Base-by-base conservation (phyloP, 352 stramenopile species). In the Phytopythium sindhum region DNA sequence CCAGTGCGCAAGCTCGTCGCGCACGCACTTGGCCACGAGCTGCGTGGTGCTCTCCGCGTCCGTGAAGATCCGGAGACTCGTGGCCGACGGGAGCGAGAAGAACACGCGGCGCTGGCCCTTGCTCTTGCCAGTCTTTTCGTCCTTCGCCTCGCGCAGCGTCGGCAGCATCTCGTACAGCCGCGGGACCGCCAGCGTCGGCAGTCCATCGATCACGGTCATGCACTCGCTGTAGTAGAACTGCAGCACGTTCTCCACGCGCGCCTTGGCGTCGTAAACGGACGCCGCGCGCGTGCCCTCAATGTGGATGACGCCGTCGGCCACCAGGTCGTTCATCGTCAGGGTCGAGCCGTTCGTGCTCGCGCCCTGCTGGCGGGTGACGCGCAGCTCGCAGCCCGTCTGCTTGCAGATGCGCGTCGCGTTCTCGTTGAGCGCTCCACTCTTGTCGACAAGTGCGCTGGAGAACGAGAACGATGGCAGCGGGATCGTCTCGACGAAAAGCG, bases 191-290 rank as follows among this genome's bases (percentile, higher is more conserved):
- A 70, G 71, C 24, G 65, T 67, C 17, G 82, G 72, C 23, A 93
- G 65, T 23, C 78, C 68, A 4, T 80, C 68, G 2, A 93, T 60
- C 21, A 74, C 73, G 29, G 76, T 42, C 57, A 91, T 80, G 54
- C 72, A 78, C 28, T 88, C 80, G 23, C 74, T 69, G 65, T 87
- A 88, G 68, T 91, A 93, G 59, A 93, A 93, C 59, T 91, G 82
- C 35, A 93, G 68, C 33, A 91, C 73, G 33, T 87, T 87, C 64
- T 93, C 81, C 9, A 93, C 80, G 42, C 77, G 69, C 23, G 76
- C 68, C 68, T 90, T 91, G 51, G 85, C 85, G 33, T 89, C 72
- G 61, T 89, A 90, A 24, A 93, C 85, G 57, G 88, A 85, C 31
- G 72, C 66, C 0, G 81, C 70, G 54, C 81, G 81, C 5, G 69